phyloP scores from a whole-genome alignment of 192 early-diverging fungal genomes.

The Backusella tuberculispora region DNA sequence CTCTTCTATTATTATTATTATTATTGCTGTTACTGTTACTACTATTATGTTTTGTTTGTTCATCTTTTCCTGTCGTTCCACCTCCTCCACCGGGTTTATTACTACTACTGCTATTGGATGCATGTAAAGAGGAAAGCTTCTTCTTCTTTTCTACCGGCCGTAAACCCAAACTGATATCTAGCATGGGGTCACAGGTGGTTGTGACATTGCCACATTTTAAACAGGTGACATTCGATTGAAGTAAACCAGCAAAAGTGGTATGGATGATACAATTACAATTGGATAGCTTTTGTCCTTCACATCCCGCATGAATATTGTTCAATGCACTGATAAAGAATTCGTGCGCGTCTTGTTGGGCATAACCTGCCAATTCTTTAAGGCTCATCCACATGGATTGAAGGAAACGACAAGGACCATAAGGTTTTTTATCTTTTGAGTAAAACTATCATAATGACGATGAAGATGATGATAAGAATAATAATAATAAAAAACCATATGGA shows the following conservation, averaged over 20 bases:
- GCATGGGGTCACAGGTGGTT: slow-evolving; percentile 82
- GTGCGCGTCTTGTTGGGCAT: slow-evolving; percentile 96
- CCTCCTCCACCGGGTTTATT: background rate
- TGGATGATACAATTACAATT: slow-evolving; percentile 89
- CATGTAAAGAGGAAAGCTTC: slow-evolving; percentile 11
- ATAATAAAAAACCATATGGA: background rate
- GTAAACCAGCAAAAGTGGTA: slow-evolving; percentile 83
- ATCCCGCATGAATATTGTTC: slow-evolving; percentile 82
- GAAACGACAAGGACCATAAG: slow-evolving; percentile 84
- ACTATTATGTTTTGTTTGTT: background rate
- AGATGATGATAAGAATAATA: background rate
- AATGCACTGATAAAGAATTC: slow-evolving; percentile 94
- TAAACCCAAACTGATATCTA: slow-evolving; percentile 91
- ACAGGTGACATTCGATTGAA: slow-evolving; percentile 94
- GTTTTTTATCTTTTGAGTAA: slow-evolving; percentile 66
- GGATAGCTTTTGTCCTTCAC: slow-evolving; percentile 45
- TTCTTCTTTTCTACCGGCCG: slow-evolving; percentile 46
- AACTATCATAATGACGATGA: slow-evolving; percentile 49
- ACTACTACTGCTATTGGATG: background rate
- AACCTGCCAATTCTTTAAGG: slow-evolving; percentile 85
- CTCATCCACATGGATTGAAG: slow-evolving; percentile 91
- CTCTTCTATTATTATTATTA: background rate
- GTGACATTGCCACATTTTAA: slow-evolving; percentile 76
- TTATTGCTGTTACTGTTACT: too few relatives aligned
- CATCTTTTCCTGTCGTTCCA: background rate